A percentile compares a stretch with the other conserved stretches of the same genome.
Conservation (phyloP, 257 asterid species). For the Solanum chmielewskii region DNA sequence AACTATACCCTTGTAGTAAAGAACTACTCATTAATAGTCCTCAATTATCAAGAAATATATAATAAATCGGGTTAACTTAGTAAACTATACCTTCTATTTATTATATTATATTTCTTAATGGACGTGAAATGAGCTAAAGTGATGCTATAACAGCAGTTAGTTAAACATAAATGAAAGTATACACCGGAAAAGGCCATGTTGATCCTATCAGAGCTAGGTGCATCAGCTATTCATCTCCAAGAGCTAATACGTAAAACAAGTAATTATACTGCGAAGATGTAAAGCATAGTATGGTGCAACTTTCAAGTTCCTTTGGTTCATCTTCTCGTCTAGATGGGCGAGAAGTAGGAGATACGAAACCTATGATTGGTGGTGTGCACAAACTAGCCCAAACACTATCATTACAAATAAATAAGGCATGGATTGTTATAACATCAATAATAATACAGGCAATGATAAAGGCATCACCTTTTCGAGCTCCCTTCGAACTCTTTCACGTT, state of each 20-base stretch:
- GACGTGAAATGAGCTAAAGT: not conserved
- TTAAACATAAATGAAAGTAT: not conserved
- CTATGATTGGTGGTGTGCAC: not conserved
- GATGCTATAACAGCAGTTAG: not conserved
- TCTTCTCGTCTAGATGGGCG: not conserved
- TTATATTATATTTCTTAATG: not conserved
- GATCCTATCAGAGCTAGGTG: not conserved
- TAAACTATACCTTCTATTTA: not conserved
- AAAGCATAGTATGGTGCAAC: not conserved
- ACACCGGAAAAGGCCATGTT: not conserved
- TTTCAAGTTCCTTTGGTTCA: not conserved
- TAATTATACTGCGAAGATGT: not conserved
- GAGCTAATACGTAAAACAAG: not conserved
- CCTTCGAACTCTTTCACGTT: slow-evolving; percentile 65
- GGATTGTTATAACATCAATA: not conserved
- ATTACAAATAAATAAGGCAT: not conserved
- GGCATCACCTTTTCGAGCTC: slow-evolving; percentile 69
- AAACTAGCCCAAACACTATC: not conserved
- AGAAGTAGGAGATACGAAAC: not conserved
- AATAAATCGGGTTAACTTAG: not conserved
- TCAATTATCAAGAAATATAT: not conserved
- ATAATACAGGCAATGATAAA: not conserved
- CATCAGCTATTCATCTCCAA: not conserved
- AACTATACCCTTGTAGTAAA: not conserved
- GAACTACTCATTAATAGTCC: not conserved